Conservation (phyloP, 2,329 filamentous ascomycete species). For the Alternaria conjuncta region DNA sequence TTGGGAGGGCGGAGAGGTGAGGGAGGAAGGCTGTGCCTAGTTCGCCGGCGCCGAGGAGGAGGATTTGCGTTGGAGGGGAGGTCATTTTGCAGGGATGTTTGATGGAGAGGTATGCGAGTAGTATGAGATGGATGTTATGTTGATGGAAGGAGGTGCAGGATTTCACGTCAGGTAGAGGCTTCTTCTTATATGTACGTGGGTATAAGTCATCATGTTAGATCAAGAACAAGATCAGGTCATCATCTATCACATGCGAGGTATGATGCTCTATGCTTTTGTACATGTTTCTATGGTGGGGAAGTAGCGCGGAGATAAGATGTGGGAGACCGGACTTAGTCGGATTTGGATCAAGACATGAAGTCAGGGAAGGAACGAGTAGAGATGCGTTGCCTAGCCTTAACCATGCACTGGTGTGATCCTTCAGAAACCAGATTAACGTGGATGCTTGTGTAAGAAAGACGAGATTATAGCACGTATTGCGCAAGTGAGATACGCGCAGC, state of each 20-base stretch:
- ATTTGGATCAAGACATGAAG: background rate
- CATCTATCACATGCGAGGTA: background rate
- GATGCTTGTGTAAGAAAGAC: fast-evolving
- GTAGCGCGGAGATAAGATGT: slow-evolving; percentile 4
- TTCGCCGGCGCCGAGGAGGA: slow-evolving; percentile 72
- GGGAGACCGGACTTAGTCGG: slow-evolving; percentile 2
- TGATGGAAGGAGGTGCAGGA: background rate
- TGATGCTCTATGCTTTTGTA: background rate
- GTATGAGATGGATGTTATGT: background rate
- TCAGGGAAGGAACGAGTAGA: background rate
- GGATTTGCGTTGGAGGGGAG: slow-evolving; percentile 46
- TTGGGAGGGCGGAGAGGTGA: slow-evolving; percentile 57
- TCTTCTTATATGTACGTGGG: background rate
- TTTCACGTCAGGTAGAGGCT: background rate
- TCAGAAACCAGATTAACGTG: fast-evolving
- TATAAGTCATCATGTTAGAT: fast-evolving
- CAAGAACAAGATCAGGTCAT: background rate
- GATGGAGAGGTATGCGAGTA: too few relatives aligned
- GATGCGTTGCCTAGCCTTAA: background rate
- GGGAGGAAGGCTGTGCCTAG: slow-evolving; percentile 65
- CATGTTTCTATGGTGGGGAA: background rate
- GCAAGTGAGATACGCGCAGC: background rate
- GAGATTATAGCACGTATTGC: background rate
- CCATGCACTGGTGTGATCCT: fast-evolving
- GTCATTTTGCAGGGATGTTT: background rate